Evolutionary conservation across 352 stramenopile species (phyloP).

Genomic region (Lagenidium giganteum): DNA sequence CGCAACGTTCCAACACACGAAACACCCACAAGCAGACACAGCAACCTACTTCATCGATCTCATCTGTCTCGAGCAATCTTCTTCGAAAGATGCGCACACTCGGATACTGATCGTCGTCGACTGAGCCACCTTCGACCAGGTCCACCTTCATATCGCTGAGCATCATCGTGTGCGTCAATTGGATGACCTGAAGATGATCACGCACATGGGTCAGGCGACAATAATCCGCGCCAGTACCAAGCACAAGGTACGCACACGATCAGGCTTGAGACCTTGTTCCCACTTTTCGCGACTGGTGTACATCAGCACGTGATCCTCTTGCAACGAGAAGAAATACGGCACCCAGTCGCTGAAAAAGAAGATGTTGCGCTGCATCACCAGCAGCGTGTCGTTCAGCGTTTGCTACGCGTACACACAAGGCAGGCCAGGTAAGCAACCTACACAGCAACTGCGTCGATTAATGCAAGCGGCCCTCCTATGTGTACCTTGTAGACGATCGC

Average conservation of each 20-base stretch:
- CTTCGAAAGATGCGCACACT: conserved; percentile 57
- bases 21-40: not conserved
- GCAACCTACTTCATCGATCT: conserved; percentile 57
- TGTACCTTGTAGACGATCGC: conserved; percentile 83
- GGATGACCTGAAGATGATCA: conserved; percentile 42
- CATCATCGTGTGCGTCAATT: conserved; percentile 66
- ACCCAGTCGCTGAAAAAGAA: conserved; percentile 83
- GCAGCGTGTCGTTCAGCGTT: conserved; percentile 80
- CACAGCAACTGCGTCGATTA: not conserved
- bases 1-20: no score
- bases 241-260: conserved; percentile 40
- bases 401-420: conserved; percentile 36
- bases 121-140: conserved; percentile 24
- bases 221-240: not conserved
- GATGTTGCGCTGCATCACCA: conserved; percentile 76
- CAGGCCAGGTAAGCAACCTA: no score
- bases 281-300: conserved; percentile 77
- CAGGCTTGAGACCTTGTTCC: conserved; percentile 75
- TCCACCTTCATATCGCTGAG: conserved; percentile 87
- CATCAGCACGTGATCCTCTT: conserved; percentile 74
- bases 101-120: conserved; percentile 18
- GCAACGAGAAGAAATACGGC: conserved; percentile 77
- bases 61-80: conserved; percentile 70
- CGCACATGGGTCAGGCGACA: not conserved
- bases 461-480: not conserved